Percentiles rank a stretch among this genome's conserved stretches.
Evolutionary conservation across 306 rosid species (phyloP).

Genomic region (Gynostemma pentaphyllum): DNA sequence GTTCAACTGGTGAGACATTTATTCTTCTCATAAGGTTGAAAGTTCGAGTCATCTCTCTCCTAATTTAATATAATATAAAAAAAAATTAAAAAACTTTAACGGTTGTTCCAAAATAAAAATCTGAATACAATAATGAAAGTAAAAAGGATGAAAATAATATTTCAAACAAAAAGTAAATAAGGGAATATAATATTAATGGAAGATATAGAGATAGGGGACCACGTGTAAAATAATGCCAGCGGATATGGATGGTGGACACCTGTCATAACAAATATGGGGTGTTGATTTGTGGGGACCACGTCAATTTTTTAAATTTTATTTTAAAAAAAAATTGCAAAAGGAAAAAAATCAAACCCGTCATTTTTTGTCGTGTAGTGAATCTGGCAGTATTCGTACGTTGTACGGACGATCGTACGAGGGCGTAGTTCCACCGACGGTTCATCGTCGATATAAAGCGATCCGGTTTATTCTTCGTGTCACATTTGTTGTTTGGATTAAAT

Average conservation of each 20-base stretch:
- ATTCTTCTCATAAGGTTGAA: too few relatives aligned
- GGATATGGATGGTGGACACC: constrained; percentile 4
- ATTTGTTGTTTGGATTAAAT: too few relatives aligned
- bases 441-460: background rate
- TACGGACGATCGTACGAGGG: background rate
- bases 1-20: too few relatives aligned
- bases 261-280: background rate
- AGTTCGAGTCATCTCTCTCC: too few relatives aligned
- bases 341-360: background rate
- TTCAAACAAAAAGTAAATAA: background rate
- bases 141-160: too few relatives aligned
- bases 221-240: constrained; percentile 17
- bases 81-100: too few relatives aligned
- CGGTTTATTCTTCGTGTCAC: too few relatives aligned
- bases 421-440: constrained; percentile 4
- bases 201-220: constrained; percentile 10
- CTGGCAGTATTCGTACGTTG: background rate
- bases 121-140: too few relatives aligned
- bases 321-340: background rate
- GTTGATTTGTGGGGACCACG: background rate
- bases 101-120: too few relatives aligned
- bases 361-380: constrained; percentile 1
- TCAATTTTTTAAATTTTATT: too few relatives aligned
- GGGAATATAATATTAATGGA: background rate
- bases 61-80: too few relatives aligned